A percentile compares a stretch with the other conserved stretches of the same genome.
Evolutionary conservation across 163 green algal species (phyloP).

Genomic region (Scenedesmus sp.): DNA sequence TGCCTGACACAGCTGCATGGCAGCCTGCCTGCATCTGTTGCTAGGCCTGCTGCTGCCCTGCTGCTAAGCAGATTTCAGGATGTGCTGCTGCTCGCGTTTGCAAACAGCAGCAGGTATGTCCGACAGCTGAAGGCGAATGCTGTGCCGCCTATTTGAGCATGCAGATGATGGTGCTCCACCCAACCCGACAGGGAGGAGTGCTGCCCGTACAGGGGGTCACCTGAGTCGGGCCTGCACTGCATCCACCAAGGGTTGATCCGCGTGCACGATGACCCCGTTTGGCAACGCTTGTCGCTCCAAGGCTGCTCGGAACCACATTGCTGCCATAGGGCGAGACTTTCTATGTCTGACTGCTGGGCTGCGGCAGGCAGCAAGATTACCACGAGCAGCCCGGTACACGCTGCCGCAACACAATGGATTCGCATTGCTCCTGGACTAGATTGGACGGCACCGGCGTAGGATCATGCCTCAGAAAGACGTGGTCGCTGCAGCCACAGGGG

Average conservation of each 20-base stretch:
- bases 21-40: neutral
- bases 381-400: neutral
- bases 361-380: neutral
- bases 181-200: too few species aligned
- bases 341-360: neutral
- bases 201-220: neutral
- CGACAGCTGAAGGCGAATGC: too few species aligned
- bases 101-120: too few species aligned
- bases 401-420: neutral
- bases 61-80: too few species aligned
- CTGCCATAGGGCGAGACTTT: neutral
- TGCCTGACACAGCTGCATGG: neutral
- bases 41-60: neutral
- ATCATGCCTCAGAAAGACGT: neutral
- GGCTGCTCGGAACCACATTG: neutral
- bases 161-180: too few species aligned
- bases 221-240: neutral
- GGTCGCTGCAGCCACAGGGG: neutral
- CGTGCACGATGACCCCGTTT: neutral
- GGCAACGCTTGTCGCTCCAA: slow-evolving; percentile 1
- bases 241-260: neutral
- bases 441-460: neutral
- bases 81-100: neutral
- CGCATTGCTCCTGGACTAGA: neutral
- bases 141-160: too few species aligned